phyloP scores from a whole-genome alignment of 768 basidiomycete genomes.

The Trametopsis cervina region DNA sequence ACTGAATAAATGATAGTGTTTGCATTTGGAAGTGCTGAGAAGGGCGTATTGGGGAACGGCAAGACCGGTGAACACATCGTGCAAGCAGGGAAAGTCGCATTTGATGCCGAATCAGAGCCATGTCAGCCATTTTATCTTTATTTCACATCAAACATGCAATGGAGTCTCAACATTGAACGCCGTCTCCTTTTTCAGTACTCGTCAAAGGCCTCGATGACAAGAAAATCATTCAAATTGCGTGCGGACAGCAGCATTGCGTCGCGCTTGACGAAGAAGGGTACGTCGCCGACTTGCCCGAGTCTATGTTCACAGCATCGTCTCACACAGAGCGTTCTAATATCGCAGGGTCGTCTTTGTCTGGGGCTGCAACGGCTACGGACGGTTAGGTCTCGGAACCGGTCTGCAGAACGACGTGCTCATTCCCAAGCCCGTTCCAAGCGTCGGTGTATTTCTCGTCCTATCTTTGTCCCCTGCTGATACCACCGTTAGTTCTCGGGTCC shows the following conservation, averaged over 20 bases:
- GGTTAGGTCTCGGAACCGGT: slow-evolving; percentile 73
- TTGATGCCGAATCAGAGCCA: slow-evolving; percentile 68
- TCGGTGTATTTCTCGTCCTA: slow-evolving; percentile 21
- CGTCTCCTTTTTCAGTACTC: slow-evolving; percentile 44
- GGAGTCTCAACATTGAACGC: too few relatives aligned
- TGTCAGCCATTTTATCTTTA: slow-evolving; percentile 31
- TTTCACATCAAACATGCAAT: slow-evolving; percentile 1
- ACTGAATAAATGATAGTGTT: slow-evolving; percentile 46
- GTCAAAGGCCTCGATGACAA: slow-evolving; percentile 73
- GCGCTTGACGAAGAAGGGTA: slow-evolving; percentile 76
- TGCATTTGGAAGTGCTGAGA: slow-evolving; percentile 85
- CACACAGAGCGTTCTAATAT: slow-evolving; percentile 5
- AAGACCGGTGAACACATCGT: slow-evolving; percentile 88
- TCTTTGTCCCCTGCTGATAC: neutral
- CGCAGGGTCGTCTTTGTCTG: slow-evolving; percentile 73
- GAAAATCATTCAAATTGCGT: slow-evolving; percentile 75
- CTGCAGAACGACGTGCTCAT: slow-evolving; percentile 67
- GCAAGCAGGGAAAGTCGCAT: slow-evolving; percentile 78
- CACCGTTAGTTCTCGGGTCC: slow-evolving; percentile 66
- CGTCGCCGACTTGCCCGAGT: slow-evolving; percentile 2
- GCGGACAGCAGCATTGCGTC: slow-evolving; percentile 82
- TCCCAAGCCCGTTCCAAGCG: slow-evolving; percentile 81
- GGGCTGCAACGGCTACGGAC: slow-evolving; percentile 89
- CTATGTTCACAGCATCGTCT: too few relatives aligned
- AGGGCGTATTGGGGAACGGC: slow-evolving; percentile 91